Conservation (phyloP, 345 rosid genomes). For the Viola odorata region DNA sequence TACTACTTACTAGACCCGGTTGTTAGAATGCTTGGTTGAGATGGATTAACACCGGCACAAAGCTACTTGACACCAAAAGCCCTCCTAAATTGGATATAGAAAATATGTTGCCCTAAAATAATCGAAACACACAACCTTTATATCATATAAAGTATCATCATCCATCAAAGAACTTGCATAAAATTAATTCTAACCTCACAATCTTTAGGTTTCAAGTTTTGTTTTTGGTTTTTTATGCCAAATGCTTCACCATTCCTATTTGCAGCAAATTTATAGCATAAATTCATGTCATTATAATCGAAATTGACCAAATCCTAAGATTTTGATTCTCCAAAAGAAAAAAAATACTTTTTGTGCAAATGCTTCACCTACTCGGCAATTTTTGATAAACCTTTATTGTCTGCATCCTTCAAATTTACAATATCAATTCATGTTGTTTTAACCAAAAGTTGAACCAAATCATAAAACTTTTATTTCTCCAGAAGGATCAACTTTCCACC, state of each 20-base stretch:
- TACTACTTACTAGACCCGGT: slow-evolving; percentile 74
- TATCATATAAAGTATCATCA: no score
- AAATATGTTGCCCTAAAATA: slow-evolving; percentile 85
- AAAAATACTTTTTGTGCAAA: no score
- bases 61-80: slow-evolving; percentile 89
- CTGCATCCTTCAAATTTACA: slow-evolving; percentile 65
- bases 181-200: slow-evolving; percentile 52
- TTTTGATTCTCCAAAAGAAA: no score
- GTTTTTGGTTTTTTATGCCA: slow-evolving; percentile 90
- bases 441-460: neutral
- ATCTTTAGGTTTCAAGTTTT: slow-evolving; percentile 92
- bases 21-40: slow-evolving; percentile 91
- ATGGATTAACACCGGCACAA: slow-evolving; percentile 91
- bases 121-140: slow-evolving; percentile 2
- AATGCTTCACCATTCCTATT: no score
- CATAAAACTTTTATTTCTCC: neutral
- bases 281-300: no score
- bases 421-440: neutral
- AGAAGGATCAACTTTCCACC: no score
- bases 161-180: neutral
- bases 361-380: slow-evolving; percentile 76
- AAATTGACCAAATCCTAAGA: no score
- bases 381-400: slow-evolving; percentile 84
- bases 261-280: no score
- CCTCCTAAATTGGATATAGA: slow-evolving; percentile 96